Conservation (phyloP, 345 rosid species). For the Litchi chinensis region DNA sequence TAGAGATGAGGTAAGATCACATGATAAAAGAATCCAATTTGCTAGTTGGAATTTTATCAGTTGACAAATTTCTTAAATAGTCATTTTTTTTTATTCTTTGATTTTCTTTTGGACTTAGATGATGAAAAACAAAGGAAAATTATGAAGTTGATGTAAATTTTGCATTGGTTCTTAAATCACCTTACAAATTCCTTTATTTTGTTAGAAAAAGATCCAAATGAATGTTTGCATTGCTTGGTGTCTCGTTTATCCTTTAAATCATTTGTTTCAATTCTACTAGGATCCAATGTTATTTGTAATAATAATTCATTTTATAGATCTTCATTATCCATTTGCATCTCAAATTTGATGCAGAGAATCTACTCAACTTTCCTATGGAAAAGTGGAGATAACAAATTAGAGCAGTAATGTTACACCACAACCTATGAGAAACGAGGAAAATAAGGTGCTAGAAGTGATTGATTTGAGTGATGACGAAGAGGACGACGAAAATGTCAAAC, state of each 20-base stretch:
- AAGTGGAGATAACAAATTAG: slow-evolving; percentile 4
- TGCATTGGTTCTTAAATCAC: neutral
- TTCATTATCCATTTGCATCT: neutral
- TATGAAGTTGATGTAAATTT: neutral
- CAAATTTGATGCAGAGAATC: slow-evolving; percentile 25
- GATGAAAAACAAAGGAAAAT: neutral
- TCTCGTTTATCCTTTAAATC: neutral
- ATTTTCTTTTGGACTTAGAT: neutral
- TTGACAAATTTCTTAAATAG: neutral
- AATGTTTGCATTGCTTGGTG: neutral
- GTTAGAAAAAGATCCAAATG: neutral
- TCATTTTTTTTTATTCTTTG: neutral
- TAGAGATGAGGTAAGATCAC: no score
- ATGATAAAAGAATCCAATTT: no score
- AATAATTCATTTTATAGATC: neutral
- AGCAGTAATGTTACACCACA: neutral
- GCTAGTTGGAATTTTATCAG: no score
- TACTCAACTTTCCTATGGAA: neutral
- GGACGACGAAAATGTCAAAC: slow-evolving; percentile 49
- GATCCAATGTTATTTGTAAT: no score
- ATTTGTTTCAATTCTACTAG: neutral
- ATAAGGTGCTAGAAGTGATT: slow-evolving; percentile 34
- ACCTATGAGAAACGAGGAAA: neutral
- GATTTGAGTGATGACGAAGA: slow-evolving; percentile 61
- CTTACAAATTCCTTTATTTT: neutral